Conservation (phyloP, 2,329 filamentous ascomycete genomes). For the Graphilbum sp. region DNA sequence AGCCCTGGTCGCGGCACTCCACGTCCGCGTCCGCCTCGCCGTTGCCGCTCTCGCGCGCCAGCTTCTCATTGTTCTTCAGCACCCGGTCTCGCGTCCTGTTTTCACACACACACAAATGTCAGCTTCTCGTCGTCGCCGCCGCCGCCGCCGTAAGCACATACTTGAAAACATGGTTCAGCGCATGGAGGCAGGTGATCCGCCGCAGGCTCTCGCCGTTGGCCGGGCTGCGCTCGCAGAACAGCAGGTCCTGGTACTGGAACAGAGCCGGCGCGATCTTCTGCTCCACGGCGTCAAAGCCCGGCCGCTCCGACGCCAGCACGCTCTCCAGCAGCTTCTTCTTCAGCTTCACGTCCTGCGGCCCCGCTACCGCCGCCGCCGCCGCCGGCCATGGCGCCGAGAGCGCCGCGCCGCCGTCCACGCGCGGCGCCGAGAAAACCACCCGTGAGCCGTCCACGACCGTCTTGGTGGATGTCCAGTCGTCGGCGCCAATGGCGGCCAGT, state of each 20-base stretch:
- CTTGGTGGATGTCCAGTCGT: conserved; percentile 35
- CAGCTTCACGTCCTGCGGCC: conserved; percentile 36
- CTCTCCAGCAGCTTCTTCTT: conserved; percentile 50
- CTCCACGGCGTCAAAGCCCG: conserved; percentile 44
- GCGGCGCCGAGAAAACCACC: conserved; percentile 24
- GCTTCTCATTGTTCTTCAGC: conserved; percentile 67
- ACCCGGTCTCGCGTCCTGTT: conserved; percentile 70
- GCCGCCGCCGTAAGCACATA: no score
- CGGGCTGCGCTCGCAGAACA: conserved; percentile 57
- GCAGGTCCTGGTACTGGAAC: conserved; percentile 68
- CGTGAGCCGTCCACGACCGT: conserved; percentile 28
- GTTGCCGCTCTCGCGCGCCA: conserved; percentile 30
- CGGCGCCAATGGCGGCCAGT: conserved; percentile 31
- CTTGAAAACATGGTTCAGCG: conserved; percentile 86
- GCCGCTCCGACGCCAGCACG: conserved; percentile 33
- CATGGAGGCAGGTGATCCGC: conserved; percentile 62
- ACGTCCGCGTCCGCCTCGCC: no score
- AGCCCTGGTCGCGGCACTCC: conserved; percentile 82
- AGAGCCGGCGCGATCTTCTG: conserved; percentile 52
- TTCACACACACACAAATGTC: neutral
- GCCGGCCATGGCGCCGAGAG: no score
- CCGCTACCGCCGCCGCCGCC: conserved; percentile 19
- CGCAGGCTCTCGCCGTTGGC: conserved; percentile 54
- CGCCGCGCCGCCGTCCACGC: conserved; percentile 14
- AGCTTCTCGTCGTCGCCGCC: no score